These are phyloP conservation scores for Schrenkiella parvula DNA, from an alignment of 345 rosid genomes.

Conservation along the genomic window DNA sequence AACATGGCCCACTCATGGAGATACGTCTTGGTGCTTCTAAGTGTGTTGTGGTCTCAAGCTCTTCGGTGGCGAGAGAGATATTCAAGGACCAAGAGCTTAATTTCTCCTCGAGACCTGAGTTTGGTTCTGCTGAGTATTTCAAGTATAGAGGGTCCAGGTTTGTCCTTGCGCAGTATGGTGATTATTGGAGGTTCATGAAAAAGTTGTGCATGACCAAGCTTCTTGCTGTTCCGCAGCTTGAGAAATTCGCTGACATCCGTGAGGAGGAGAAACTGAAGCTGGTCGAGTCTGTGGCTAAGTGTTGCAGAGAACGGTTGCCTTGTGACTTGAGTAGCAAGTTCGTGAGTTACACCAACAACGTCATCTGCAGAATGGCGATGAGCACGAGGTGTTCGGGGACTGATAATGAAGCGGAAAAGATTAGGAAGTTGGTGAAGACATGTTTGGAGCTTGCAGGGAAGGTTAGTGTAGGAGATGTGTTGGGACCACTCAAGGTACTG, in stretches of 20 bases:
- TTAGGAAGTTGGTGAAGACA: conserved; percentile 35
- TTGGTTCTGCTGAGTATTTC: conserved; percentile 38
- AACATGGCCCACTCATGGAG: conserved; percentile 42
- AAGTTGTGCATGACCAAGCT: conserved; percentile 71
- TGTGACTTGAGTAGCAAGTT: conserved; percentile 40
- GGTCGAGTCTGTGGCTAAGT: conserved; percentile 41
- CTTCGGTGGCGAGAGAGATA: conserved; percentile 45
- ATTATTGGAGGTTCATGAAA: conserved; percentile 44
- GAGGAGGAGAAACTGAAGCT: conserved; percentile 41
- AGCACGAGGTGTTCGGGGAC: conserved; percentile 54
- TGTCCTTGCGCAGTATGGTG: conserved; percentile 47
- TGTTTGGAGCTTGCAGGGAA: conserved; percentile 52
- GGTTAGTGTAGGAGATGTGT: conserved; percentile 50
- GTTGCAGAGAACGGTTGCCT: conserved; percentile 36
- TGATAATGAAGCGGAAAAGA: conserved; percentile 41
- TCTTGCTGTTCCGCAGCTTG: conserved; percentile 55
- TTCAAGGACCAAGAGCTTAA: conserved; percentile 49
- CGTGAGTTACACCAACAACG: conserved; percentile 43
- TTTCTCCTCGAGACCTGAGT: conserved; percentile 52
- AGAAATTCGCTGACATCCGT: conserved; percentile 36
- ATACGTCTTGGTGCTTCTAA: conserved; percentile 41
- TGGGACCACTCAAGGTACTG: conserved; percentile 57
- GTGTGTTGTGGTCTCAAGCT: conserved; percentile 43
- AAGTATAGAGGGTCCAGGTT: conserved; percentile 39
- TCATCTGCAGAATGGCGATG: conserved; percentile 64